A percentile compares a stretch with the other conserved stretches of the same genome.
phyloP scores from a whole-genome alignment of 106 monocot genomes.

The Dendrobium officinale region DNA sequence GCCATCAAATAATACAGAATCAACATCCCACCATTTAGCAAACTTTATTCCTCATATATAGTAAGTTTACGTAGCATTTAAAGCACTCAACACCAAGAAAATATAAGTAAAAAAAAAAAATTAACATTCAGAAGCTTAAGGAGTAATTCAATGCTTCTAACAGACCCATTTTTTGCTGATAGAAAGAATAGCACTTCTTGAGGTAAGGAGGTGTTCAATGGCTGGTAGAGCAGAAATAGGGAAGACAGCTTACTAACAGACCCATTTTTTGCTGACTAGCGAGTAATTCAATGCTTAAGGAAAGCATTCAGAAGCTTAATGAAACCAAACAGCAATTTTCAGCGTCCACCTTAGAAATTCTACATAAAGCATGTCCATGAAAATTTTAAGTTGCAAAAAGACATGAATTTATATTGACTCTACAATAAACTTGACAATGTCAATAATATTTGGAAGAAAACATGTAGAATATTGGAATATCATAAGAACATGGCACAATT shows the following conservation, averaged over 20 bases:
- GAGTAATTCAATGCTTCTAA: too few species aligned
- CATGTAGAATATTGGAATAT: neutral
- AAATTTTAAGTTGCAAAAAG: neutral
- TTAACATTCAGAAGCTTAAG: neutral
- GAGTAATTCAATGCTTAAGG: too few species aligned
- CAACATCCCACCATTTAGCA: neutral
- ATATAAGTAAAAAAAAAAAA: neutral
- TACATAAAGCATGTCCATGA: neutral
- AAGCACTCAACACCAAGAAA: neutral
- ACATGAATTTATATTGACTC: neutral
- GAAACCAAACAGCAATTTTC: too few species aligned
- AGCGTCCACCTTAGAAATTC: too few species aligned
- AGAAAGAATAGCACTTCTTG: too few species aligned
- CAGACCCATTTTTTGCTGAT: too few species aligned
- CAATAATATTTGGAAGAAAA: neutral
- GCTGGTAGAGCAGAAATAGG: too few species aligned
- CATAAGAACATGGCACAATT: neutral
- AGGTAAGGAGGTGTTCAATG: too few species aligned
- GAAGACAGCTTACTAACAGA: too few species aligned
- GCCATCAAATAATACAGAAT: neutral
- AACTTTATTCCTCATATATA: neutral
- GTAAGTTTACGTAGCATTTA: neutral
- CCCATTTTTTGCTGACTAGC: too few species aligned
- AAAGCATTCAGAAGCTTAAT: too few species aligned
- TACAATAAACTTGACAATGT: neutral